These are phyloP conservation scores for Houttuynia cordata DNA, from an alignment of 164 flowering plant genomes.

Conservation along the genomic window DNA sequence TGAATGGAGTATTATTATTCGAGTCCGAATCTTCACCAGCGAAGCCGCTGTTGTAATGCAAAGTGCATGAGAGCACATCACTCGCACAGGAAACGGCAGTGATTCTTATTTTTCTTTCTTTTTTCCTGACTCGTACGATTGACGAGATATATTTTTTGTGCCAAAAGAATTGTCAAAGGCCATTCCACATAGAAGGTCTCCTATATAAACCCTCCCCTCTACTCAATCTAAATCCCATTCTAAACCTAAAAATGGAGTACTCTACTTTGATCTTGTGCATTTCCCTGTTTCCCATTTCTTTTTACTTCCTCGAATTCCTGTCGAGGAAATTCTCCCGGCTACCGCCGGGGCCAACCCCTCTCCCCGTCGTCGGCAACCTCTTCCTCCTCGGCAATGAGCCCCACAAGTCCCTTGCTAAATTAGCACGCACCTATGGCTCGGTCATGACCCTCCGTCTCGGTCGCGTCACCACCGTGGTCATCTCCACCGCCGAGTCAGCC, in stretches of 20 bases:
- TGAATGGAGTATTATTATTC: too few relatives aligned
- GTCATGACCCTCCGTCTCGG: constrained; percentile 18
- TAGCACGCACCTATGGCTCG: constrained; percentile 15
- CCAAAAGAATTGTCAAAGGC: too few relatives aligned
- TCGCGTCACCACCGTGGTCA: constrained; percentile 6
- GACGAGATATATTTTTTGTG: too few relatives aligned
- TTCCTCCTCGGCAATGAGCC: constrained; percentile 12
- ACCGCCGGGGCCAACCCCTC: constrained; percentile 19
- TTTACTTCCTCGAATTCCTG: constrained; percentile 5
- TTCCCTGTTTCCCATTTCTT: neutral
- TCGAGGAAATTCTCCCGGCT: constrained; percentile 1
- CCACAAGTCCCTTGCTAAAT: constrained; percentile 13
- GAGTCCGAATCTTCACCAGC: too few relatives aligned
- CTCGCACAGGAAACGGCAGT: too few relatives aligned
- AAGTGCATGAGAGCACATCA: too few relatives aligned
- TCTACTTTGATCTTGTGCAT: neutral
- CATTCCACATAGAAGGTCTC: too few relatives aligned
- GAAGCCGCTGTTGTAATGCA: too few relatives aligned
- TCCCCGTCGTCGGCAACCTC: constrained; percentile 20
- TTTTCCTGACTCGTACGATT: too few relatives aligned
- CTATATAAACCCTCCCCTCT: too few relatives aligned
- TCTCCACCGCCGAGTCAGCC: constrained; percentile 12
- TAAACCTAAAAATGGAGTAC: neutral
- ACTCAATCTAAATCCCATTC: too few relatives aligned
- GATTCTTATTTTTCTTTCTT: too few relatives aligned